phyloP scores from a whole-genome alignment of 2,329 filamentous ascomycete species.

The Microsporum audouinii region DNA sequence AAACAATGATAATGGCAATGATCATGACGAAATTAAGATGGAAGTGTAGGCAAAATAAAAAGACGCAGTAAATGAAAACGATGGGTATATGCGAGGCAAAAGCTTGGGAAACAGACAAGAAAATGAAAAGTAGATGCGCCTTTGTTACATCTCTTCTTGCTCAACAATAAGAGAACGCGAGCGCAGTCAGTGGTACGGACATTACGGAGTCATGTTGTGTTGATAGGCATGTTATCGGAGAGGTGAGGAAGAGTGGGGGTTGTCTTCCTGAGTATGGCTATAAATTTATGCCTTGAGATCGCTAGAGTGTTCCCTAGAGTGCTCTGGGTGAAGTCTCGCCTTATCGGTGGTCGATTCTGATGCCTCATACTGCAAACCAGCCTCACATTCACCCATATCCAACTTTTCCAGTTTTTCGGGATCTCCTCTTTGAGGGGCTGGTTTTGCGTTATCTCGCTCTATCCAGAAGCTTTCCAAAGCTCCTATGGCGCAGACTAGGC shows the following conservation, averaged over 20 bases:
- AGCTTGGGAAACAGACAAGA: neutral
- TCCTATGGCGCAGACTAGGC: conserved; percentile 61
- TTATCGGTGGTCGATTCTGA: neutral
- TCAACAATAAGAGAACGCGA: neutral
- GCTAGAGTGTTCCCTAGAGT: neutral
- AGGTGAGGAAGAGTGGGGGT: neutral
- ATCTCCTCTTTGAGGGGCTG: conserved; percentile 1
- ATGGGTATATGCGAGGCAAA: neutral
- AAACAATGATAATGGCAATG: conserved; percentile 2
- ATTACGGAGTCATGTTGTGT: neutral
- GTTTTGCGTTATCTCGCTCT: conserved; percentile 45
- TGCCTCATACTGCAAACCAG: conserved; percentile 18
- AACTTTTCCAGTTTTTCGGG: conserved; percentile 7
- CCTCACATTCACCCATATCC: conserved; percentile 18
- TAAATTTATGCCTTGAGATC: neutral
- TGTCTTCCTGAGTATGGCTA: neutral
- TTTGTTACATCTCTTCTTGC: neutral
- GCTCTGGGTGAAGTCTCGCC: neutral
- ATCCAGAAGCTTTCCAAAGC: conserved; percentile 66
- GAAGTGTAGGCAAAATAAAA: neutral
- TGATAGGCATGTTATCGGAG: neutral
- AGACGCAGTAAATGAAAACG: neutral
- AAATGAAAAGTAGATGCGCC: neutral
- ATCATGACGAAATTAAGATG: conserved; percentile 2
- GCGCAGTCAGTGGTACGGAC: neutral